phyloP scores from a whole-genome alignment of 371 early-diverging fungal genomes.

The Circinella minor region DNA sequence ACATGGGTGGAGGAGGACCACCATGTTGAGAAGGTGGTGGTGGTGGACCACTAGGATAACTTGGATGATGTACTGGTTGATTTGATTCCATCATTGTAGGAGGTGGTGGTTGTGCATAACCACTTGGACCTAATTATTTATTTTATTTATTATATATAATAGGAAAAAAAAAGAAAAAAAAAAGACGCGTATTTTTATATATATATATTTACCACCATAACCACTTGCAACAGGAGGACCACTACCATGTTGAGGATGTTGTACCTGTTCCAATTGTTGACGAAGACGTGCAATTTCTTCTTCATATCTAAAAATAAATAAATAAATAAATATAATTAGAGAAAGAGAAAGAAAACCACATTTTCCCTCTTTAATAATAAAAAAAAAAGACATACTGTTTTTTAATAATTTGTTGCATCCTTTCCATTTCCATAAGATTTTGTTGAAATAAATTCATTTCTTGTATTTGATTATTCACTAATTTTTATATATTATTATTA shows the following conservation, averaged over 20 bases:
- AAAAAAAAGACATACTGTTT: constrained; percentile 52
- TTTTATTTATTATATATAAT: no score
- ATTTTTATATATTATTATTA: background rate
- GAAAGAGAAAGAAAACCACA: no score
- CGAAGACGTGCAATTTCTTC: constrained; percentile 52
- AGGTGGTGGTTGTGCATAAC: constrained; percentile 17
- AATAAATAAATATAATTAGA: background rate
- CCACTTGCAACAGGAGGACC: constrained; percentile 15
- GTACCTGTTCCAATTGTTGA: constrained; percentile 46
- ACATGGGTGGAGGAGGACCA: constrained; percentile 35
- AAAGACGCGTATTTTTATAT: background rate
- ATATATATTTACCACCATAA: constrained; percentile 14
- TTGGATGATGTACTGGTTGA: constrained; percentile 17
- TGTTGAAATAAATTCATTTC: constrained; percentile 84
- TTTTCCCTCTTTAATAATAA: no score
- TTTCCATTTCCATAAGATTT: constrained; percentile 79
- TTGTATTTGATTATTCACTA: constrained; percentile 75
- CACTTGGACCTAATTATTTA: constrained; percentile 8
- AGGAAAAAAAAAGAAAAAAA: background rate
- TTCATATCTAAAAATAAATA: constrained; percentile 43
- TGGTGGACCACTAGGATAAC: constrained; percentile 12
- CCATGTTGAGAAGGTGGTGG: constrained; percentile 24
- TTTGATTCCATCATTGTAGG: constrained; percentile 24
- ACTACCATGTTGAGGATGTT: constrained; percentile 7
- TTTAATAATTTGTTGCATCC: constrained; percentile 76